Base-by-base conservation (phyloP, 768 basidiomycete genomes). In the Lactarius sanguifluus region DNA sequence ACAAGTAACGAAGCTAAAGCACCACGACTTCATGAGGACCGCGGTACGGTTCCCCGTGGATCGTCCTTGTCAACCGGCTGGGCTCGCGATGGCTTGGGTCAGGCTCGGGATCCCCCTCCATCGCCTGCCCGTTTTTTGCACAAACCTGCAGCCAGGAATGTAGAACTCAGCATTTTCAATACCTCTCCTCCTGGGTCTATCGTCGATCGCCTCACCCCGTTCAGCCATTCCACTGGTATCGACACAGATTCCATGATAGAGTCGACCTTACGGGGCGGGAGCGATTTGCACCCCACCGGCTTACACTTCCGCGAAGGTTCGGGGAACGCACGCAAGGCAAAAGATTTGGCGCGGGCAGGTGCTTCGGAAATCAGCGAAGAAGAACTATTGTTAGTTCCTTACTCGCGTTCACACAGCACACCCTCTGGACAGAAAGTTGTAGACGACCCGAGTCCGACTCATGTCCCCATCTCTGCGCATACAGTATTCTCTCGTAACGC, bases 231-330 rank as follows among this genome's bases (percentile, higher is more conserved):
- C 3, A 61, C 59, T 18, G 28, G 54, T 30, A 16, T 63, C 25
- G 25, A 64, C 23, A 30, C 45, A 23, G 47, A 52, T 57, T 57
- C 65, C 34, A 28, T 34, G 28, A 34, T 62, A 1, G 66, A 59
- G 25, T 36, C 62, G 41, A 59, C 61, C 41, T 43, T 55, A 18
- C 32, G 45, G 8, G 32, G 52, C 10, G 52, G 57, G n/a, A 40
- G 50, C 23, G 62, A 63, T 59, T 40, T n/a, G 18, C 57, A 55
- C 28, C 18, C 40, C 28, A 2, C 45, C 36, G 67, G 67, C 40
- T 25, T 70, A 25, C 69, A 70, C 59, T 69, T 70, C 61, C 67
- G 69, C 23, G 69, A 70, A 50, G 64, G 69, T n/a, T 70, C 69
- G 18, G 67, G 69, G 23, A 70, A 70, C 36, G 66, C 69, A 20